Base-by-base conservation (phyloP, 106 monocot species). In the Phalaenopsis equestris region DNA sequence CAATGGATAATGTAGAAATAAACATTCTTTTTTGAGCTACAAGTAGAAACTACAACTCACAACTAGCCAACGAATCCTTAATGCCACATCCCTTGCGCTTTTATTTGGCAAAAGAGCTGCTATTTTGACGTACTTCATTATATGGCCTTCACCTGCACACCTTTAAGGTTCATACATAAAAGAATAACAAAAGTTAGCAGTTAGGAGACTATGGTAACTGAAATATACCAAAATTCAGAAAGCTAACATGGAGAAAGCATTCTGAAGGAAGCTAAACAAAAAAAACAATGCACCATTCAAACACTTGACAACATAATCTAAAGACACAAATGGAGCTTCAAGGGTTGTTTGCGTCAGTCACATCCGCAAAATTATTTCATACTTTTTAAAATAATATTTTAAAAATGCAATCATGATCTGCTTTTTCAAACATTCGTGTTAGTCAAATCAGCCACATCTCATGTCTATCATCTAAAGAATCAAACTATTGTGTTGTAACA, bases 51-150 rank as follows among this genome's bases (percentile, higher is more conserved):
- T 47, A 77, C 70, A 78, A 87, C 92, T 86, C 77, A 95, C 94
- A 42, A 19, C 86, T 85, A 92, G 81, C 94, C 94, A 95, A 16
- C 81, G 85, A 64, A 90, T 92, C 82, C 92, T 86, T 65, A 90
- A 83, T 30, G 87, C 94, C 42, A 95, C 92, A 82, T 95, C 94
- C 57, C 94, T 85, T 14, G 90, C 90, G 49, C 85, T 90, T 84
- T 95, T 95, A 56, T 86, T 76, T 6, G 74, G 80, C 41, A 95
- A 55, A 37, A 72, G 81, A 8, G 90, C 85, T 52, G 94, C 91
- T 82, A 92, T 92, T 84, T 90, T 92, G 75, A 88, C 77, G 75
- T 95, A 95, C 86, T 86, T 91, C 82, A 84, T 82, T 45, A 92
- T 81, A 55, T 42, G 80, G 3, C 85, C 75, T 80, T 92, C 92